Conservation (phyloP, 164 flowering plant species). For the Berberis thunbergii region DNA sequence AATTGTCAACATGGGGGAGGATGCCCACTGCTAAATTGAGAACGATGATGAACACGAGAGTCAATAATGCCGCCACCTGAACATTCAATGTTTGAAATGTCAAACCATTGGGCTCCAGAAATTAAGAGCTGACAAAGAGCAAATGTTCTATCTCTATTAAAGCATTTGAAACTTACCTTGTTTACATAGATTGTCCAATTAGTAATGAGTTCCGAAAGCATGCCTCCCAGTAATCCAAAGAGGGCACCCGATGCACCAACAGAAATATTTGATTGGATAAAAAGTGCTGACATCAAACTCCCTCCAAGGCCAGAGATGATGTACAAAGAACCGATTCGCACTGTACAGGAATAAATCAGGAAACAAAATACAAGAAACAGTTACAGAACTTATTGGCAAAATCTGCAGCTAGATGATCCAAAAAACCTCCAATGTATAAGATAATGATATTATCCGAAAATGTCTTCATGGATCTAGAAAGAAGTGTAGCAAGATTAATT, state of each 20-base stretch:
- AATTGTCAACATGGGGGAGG: conserved; percentile 89
- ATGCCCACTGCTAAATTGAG: conserved; percentile 80
- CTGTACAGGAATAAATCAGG: conserved; percentile 19
- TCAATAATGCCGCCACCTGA: conserved; percentile 61
- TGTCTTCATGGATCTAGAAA: too few species aligned
- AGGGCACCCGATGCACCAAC: conserved; percentile 98
- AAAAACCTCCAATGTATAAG: too few species aligned
- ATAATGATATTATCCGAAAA: too few species aligned
- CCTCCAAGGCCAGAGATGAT: conserved; percentile 77
- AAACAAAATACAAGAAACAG: not conserved
- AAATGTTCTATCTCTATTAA: conserved; percentile 10
- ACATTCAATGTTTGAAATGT: conserved; percentile 4
- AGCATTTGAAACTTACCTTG: conserved; percentile 36
- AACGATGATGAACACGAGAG: conserved; percentile 58
- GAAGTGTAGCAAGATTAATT: too few species aligned
- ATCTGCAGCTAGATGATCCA: too few species aligned
- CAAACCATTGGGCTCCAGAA: not conserved
- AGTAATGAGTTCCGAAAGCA: conserved; percentile 85
- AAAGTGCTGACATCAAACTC: conserved; percentile 67
- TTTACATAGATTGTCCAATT: conserved; percentile 92
- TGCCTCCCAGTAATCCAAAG: conserved; percentile 79
- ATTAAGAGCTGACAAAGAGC: not conserved
- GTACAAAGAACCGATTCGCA: conserved; percentile 65
- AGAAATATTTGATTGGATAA: conserved; percentile 57
- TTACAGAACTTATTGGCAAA: not conserved